Base-by-base conservation (phyloP, 2,329 filamentous ascomycete genomes). In the Fusarium veterinarium region DNA sequence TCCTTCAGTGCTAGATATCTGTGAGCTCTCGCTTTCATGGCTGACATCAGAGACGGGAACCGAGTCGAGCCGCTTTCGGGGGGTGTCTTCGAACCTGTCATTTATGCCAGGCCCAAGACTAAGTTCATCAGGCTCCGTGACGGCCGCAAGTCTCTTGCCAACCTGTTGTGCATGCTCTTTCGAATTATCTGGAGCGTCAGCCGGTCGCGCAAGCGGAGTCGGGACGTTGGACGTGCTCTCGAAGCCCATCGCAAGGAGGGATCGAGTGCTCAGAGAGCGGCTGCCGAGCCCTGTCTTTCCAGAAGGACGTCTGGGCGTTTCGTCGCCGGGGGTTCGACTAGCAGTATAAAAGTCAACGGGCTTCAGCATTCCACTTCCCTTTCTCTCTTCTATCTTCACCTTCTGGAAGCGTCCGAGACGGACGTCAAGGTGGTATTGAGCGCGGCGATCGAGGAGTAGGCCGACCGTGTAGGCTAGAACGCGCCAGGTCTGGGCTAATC, bases 401-500 rank as follows among this genome's bases (percentile, higher is more conserved):
- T 81, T 83, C 41, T 81, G 78, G 38, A 84, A 80, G 48, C 82
- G 80, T 19, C 81, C 80, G 38, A 86, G 80, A 2, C 89, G 84
- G 28, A 79, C 76, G 57, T 90, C 84, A 0, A 89, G 82, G 73
- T 92, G 90, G 67, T 88, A 89, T 46, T 88, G 85, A 2, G 87
- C 89, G 33, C 90, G 84, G 35, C 86, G 84, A 20, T 81, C 82
- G 4, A 92, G 82, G 2, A 92, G 81, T 17, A 90, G 79, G 25
- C 83, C 81, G 72, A 90, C 86, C 14, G 86, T 87, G 74, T 88
- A 91, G 1, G 86, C 86, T 25, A 92, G 76, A 17, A 91, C 84
- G 35, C 89, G 86, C 90, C 90, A 92, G 2, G 89, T 90, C 76
- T 92, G 90, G 9, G 90, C 88, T 1, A 92, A 83, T 2, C 90